These are phyloP conservation scores for Didymella exigua DNA, from an alignment of 2,329 filamentous ascomycete species.

Conservation along the genomic window DNA sequence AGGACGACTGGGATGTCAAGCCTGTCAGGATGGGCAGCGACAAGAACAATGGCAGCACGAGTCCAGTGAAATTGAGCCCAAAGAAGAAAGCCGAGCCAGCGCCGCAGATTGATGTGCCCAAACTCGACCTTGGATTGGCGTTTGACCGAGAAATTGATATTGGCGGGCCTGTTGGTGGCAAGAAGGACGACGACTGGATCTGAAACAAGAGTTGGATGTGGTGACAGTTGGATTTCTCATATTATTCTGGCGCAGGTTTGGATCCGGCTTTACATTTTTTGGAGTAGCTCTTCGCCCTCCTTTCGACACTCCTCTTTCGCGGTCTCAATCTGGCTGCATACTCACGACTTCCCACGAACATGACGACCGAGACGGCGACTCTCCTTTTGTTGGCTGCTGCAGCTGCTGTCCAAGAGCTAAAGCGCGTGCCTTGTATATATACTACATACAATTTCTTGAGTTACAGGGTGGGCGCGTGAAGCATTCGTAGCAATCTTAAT, in stretches of 20 bases:
- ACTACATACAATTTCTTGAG: conserved; percentile 15
- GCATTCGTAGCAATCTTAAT: conserved; percentile 16
- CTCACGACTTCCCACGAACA: conserved; percentile 13
- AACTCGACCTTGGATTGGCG: conserved; percentile 42
- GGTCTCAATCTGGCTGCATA: background rate
- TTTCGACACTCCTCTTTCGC: background rate
- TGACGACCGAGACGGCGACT: conserved; percentile 18
- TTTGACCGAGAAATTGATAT: conserved; percentile 41
- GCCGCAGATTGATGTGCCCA: conserved; percentile 47
- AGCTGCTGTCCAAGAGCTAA: background rate
- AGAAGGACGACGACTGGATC: conserved; percentile 43
- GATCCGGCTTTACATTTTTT: background rate
- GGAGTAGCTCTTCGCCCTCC: background rate
- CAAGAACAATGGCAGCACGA: conserved; percentile 42
- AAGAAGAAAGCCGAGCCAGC: conserved; percentile 48
- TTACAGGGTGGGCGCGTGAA: background rate
- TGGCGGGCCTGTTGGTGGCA: conserved; percentile 18
- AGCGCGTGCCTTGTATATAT: conserved; percentile 19
- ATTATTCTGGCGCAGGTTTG: background rate
- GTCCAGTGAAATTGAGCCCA: conserved; percentile 48
- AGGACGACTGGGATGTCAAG: conserved; percentile 85
- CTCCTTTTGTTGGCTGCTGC: conserved; percentile 2
- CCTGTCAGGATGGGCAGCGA: conserved; percentile 75
- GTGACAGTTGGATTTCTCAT: background rate
- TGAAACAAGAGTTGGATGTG: conserved; percentile 18